Evolutionary conservation across 1,284 basidiomycete species (phyloP), one percentile per base, ranked within the genome.

Genomic region (Papiliotrema nemorosa): DNA sequence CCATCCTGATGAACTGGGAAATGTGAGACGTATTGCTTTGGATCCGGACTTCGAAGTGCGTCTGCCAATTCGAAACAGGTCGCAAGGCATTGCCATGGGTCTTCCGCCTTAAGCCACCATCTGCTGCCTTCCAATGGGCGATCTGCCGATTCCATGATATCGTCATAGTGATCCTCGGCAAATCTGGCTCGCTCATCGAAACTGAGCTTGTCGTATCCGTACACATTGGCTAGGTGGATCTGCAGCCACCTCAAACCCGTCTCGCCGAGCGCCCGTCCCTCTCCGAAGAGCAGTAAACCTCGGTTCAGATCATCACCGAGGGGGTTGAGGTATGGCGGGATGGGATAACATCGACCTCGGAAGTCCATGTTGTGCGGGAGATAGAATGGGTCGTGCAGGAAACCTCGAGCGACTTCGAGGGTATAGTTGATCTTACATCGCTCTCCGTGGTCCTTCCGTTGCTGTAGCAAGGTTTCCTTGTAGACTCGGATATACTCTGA

Each of bases 291-390:
- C 29, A 99, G 79, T 45, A 99, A 77, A 12, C 93, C 90, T 69
- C 94, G 86, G 60, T 86, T 88, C 16, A 98, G 79, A 69, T 99
- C 94, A 70, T 98, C 90, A 20, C 94, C 94, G 48, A 97, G 89
- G 65, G 98, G 96, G 65, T 87, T 93, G 54, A 99, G 78, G 77
- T 97, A 90, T 1, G 94, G 91, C 0, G 96, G 93, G 47, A 97
- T 86, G 3, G 96, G 94, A 69, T 99, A 99, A 0, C 94, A 92
- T 47, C 94, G 86, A 4, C 96, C 96, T 57, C 94, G 85, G 82
- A 98, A 99, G 74, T 99, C 96, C 67, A 98, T 80, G 74, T 97
- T 97, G 76, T 98, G 96, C 0, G 94, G 94, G 55, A 96, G 81
- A 76, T 92, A 98, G 72, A 98, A 87, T 0, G 79, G 84, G 65